phyloP scores from a whole-genome alignment of 768 basidiomycete genomes.

The Pleurotus cornucopiae region DNA sequence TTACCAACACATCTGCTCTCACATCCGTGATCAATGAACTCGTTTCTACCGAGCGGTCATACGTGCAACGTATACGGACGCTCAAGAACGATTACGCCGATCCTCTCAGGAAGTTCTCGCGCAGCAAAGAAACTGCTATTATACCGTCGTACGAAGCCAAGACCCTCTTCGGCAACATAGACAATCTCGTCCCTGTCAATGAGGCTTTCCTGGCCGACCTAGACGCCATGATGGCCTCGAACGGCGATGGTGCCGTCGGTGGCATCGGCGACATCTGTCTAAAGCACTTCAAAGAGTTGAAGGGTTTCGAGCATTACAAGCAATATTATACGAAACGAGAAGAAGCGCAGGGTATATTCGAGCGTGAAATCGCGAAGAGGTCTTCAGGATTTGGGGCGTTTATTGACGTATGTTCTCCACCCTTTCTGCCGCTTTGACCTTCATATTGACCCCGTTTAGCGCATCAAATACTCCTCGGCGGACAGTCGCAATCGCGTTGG shows the following conservation, averaged over 20 bases:
- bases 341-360: constrained; percentile 86
- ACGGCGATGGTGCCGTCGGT: constrained; percentile 49
- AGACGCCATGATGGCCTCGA: constrained; percentile 70
- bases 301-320: constrained; percentile 88
- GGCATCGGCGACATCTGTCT: constrained; percentile 84
- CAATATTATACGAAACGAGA: constrained; percentile 91
- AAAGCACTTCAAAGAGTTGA: constrained; percentile 78
- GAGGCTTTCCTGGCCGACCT: constrained; percentile 81
- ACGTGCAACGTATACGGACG: constrained; percentile 76
- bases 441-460: constrained; percentile 36
- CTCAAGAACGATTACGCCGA: constrained; percentile 89
- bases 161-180: constrained; percentile 91
- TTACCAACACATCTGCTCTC: constrained; percentile 56
- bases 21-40: constrained; percentile 81
- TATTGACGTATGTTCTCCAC: constrained; percentile 65
- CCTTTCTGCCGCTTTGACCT: constrained; percentile 7
- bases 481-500: constrained; percentile 80
- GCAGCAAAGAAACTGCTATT: constrained; percentile 80
- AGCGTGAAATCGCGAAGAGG: constrained; percentile 75
- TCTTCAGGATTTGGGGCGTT: constrained; percentile 80
- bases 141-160: constrained; percentile 89
- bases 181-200: constrained; percentile 85
- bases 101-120: constrained; percentile 83
- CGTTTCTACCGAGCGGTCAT: constrained; percentile 83
- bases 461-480: constrained; percentile 79